Conservation (phyloP, 2,329 filamentous ascomycete species). For the Cercospora brassicicola region DNA sequence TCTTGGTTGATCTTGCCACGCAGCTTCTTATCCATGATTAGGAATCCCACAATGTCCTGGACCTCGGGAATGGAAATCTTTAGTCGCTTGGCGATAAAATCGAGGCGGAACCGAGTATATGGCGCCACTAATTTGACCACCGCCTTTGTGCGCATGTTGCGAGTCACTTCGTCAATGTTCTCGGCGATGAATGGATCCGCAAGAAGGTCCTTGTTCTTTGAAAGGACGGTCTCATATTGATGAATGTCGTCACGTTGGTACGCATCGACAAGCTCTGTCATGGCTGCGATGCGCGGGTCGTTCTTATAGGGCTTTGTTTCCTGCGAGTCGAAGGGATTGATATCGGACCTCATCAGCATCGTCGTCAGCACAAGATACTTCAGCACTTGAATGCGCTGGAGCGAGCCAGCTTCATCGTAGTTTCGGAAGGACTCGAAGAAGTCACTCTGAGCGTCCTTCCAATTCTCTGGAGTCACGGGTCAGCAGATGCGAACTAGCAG, state of each 20-base stretch:
- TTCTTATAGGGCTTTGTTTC: slow-evolving; percentile 98
- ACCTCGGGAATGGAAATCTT: slow-evolving; percentile 83
- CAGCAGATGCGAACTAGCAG: slow-evolving; percentile 25
- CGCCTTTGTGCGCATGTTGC: slow-evolving; percentile 96
- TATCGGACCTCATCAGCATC: slow-evolving; percentile 97
- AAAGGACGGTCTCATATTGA: slow-evolving; percentile 82
- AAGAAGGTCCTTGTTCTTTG: slow-evolving; percentile 83
- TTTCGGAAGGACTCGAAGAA: slow-evolving; percentile 99
- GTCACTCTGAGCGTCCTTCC: slow-evolving; percentile 94
- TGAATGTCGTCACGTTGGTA: slow-evolving; percentile 96
- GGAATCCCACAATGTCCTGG: slow-evolving; percentile 90
- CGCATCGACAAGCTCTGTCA: slow-evolving; percentile 95
- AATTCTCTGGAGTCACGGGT: slow-evolving; percentile 67
- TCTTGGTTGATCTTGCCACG: slow-evolving; percentile 87
- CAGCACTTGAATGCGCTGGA: slow-evolving; percentile 93
- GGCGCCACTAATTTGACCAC: slow-evolving; percentile 90
- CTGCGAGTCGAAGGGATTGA: slow-evolving; percentile 98
- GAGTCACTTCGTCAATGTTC: slow-evolving; percentile 98
- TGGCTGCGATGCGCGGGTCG: slow-evolving; percentile 89
- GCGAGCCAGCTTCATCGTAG: slow-evolving; percentile 95
- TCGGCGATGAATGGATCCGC: slow-evolving; percentile 95
- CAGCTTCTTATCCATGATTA: slow-evolving; percentile 88
- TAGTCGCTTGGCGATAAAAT: slow-evolving; percentile 84
- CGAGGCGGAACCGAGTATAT: slow-evolving; percentile 86
- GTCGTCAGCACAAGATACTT: slow-evolving; percentile 96